Evolutionary conservation across 768 basidiomycete species (phyloP), one percentile per base, ranked within the genome.

Genomic region (Cyathus striatus): DNA sequence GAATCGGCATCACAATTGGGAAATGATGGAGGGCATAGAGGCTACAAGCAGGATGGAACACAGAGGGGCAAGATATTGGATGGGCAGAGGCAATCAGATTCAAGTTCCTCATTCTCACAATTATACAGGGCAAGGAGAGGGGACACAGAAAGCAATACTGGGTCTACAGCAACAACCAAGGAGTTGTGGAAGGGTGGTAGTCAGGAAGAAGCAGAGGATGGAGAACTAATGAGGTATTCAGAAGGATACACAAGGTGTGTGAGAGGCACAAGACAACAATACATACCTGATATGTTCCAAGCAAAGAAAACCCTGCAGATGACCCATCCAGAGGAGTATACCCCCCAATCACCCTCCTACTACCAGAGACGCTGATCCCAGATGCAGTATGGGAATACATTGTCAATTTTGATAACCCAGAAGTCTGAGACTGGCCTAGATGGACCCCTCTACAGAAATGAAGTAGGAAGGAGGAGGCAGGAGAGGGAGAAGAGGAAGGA

Each of bases 1-100:
- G 70, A 0, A 63, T 72, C n/a, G 57, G 59, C 0, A 65, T 74
- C 42, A 41, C 44, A 23, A 57, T 71, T 14, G 42, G 50, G 0
- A 35, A 42, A 3, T 1, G 23, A 0, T 70, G 66, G 70, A 18
- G 58, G 6, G 63, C 66, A 1, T 70, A 65, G 64, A 23, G 41
- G 1, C 63, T 71, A 18, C 12, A 53, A 10, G 56, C 55, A 5
- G 56, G 58, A 0, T 73, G 67, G 68, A 16, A 59, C 12, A 10
- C 17, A 1, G 46, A 60, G 5, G 38, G 59, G 6, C 36, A 57
- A 3, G 66, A 73, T 47, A 77, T 75, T 40, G 52, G 55, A 0
- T 78, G 73, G 72, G 72, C 72, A 0, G 68, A 78, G 42, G 67
- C 65, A 0, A 44, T 72, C 2, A 65, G 63, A 1, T 66, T 76